Evolutionary conservation across 2,329 filamentous ascomycete genomes (phyloP).

Genomic region (Saccharata proteae): DNA sequence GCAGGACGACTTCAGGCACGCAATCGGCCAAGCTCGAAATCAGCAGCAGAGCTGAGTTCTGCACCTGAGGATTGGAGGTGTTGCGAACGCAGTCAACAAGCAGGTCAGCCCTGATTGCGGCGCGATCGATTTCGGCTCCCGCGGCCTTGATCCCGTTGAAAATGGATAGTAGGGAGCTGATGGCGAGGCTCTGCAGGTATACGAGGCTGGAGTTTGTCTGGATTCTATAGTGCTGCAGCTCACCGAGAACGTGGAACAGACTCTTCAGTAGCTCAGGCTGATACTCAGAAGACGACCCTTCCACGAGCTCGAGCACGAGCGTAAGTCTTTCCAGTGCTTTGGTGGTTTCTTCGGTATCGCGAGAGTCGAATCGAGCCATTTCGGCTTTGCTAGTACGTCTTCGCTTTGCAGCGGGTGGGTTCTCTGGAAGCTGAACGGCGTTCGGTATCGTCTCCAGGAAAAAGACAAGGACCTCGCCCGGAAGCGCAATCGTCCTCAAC

Average conservation of each 20-base stretch:
- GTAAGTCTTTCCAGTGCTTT: slow-evolving; percentile 64
- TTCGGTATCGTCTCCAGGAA: slow-evolving; percentile 66
- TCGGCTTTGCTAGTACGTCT: slow-evolving; percentile 67
- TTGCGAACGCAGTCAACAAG: slow-evolving; percentile 91
- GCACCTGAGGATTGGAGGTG: slow-evolving; percentile 82
- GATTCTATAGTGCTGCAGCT: slow-evolving; percentile 73
- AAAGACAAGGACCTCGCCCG: slow-evolving; percentile 56
- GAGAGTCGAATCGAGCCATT: slow-evolving; percentile 47
- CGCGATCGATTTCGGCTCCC: slow-evolving; percentile 56
- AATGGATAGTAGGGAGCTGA: slow-evolving; percentile 73
- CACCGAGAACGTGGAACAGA: slow-evolving; percentile 74
- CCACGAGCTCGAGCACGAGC: slow-evolving; percentile 77
- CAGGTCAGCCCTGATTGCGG: slow-evolving; percentile 74
- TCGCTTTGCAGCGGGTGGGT: slow-evolving; percentile 63
- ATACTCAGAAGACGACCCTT: slow-evolving; percentile 61
- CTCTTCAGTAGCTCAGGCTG: slow-evolving; percentile 66
- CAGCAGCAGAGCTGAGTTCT: slow-evolving; percentile 79
- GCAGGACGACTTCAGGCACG: slow-evolving; percentile 80
- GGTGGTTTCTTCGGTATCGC: slow-evolving; percentile 53
- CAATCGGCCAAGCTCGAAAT: slow-evolving; percentile 78
- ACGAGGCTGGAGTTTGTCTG: slow-evolving; percentile 77
- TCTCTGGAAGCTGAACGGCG: slow-evolving; percentile 58
- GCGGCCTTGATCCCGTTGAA: slow-evolving; percentile 58
- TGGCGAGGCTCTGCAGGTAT: slow-evolving; percentile 75
- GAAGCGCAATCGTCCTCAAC: slow-evolving; percentile 59